phyloP scores from a whole-genome alignment of 2,329 filamentous ascomycete genomes.

The Sarocladiaceae sp. region DNA sequence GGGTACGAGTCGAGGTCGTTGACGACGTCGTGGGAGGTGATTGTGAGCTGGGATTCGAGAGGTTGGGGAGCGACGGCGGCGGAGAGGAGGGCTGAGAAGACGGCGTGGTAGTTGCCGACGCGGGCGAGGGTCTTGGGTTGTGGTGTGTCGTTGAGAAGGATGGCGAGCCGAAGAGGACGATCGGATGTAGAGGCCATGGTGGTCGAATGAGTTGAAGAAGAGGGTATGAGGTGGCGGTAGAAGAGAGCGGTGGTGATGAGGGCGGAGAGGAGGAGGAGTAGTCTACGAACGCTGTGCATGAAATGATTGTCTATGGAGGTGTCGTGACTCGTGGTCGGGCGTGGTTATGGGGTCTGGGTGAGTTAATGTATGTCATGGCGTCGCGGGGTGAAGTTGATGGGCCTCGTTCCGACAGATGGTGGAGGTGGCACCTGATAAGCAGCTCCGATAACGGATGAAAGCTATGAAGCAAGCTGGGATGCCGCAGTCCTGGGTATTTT shows the following conservation, averaged over 20 bases:
- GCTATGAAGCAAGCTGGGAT: too few relatives aligned
- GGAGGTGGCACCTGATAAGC: neutral
- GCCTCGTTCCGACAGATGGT: neutral
- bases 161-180: slow-evolving; percentile 3
- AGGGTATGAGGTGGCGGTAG: neutral
- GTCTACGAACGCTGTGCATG: slow-evolving; percentile 1
- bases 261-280: neutral
- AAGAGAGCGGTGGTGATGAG: neutral
- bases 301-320: neutral
- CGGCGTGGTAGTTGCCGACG: slow-evolving; percentile 2
- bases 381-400: neutral
- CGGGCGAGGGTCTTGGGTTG: slow-evolving; percentile 6
- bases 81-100: neutral
- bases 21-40: slow-evolving; percentile 6
- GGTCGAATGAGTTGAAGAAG: neutral
- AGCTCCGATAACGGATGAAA: neutral
- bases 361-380: slow-evolving; percentile 5
- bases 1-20: slow-evolving; percentile 5
- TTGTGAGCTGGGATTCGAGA: slow-evolving; percentile 2
- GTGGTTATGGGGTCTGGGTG: too few relatives aligned
- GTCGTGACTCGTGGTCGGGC: slow-evolving; percentile 4
- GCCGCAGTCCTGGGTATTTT: too few relatives aligned
- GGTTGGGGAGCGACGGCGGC: neutral
- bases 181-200: slow-evolving; percentile 2
- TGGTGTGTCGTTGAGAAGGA: slow-evolving; percentile 4